Evolutionary conservation across 345 rosid species (phyloP).

Genomic region (Orychophragmus violaceus): DNA sequence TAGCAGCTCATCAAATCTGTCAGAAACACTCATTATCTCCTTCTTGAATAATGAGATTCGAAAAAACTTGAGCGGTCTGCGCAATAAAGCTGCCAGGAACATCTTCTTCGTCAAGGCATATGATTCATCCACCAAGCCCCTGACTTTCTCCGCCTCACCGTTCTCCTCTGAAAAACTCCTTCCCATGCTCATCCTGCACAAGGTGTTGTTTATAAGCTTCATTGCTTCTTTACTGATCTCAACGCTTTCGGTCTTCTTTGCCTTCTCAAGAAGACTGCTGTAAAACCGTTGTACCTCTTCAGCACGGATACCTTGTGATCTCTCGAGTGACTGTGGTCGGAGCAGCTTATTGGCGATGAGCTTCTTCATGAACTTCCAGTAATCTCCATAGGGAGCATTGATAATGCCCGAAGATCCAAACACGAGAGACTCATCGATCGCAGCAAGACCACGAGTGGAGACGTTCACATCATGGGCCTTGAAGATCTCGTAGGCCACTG

Average conservation of each 20-base stretch:
- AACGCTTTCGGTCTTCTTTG: neutral
- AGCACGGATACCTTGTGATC: neutral
- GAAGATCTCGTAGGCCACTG: slow-evolving; percentile 14
- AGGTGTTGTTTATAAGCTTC: neutral
- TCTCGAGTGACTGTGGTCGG: neutral
- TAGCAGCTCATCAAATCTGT: slow-evolving; percentile 40
- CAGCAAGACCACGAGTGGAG: neutral
- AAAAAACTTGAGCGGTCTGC: neutral
- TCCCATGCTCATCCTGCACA: slow-evolving; percentile 11
- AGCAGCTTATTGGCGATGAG: slow-evolving; percentile 7
- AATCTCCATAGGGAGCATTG: slow-evolving; percentile 12
- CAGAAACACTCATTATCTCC: slow-evolving; percentile 41
- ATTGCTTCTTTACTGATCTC: neutral
- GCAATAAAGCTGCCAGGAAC: neutral
- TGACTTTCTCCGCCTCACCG: neutral
- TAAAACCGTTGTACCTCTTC: neutral
- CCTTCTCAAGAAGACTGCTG: neutral
- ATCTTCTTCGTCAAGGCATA: neutral
- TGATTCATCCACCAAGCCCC: neutral
- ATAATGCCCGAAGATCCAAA: neutral
- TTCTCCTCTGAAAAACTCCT: slow-evolving; percentile 10
- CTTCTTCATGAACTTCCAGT: slow-evolving; percentile 28
- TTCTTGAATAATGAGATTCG: slow-evolving; percentile 36
- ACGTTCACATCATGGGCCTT: neutral
- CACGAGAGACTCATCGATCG: neutral